Conservation (phyloP, 371 early-diverging fungal genomes). For the Rhizopus delemar region DNA sequence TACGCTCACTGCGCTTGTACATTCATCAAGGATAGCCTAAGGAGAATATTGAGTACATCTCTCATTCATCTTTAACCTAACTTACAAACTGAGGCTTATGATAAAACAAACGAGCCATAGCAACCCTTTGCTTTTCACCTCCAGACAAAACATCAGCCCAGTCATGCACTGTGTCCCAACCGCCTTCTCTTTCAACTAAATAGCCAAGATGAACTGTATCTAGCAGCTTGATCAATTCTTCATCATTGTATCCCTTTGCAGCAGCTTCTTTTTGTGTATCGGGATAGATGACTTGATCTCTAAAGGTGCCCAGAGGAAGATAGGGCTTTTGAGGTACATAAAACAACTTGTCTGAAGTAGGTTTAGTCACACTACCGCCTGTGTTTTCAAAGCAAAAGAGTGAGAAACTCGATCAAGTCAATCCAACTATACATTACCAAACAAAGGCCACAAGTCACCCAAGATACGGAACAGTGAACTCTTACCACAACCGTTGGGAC, state of each 20-base stretch:
- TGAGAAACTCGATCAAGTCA: not conserved
- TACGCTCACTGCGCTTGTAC: conserved; percentile 83
- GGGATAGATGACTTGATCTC: conserved; percentile 90
- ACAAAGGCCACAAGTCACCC: conserved; percentile 88
- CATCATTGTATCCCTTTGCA: conserved; percentile 59
- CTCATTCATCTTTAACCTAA: not conserved
- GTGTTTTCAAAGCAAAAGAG: not conserved
- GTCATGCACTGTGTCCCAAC: conserved; percentile 81
- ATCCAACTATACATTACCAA: conserved; percentile 42
- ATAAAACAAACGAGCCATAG: conserved; percentile 86
- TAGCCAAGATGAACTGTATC: conserved; percentile 72
- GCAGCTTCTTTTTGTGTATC: conserved; percentile 62
- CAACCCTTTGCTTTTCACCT: conserved; percentile 82
- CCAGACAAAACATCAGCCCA: conserved; percentile 86
- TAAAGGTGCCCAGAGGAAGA: conserved; percentile 85
- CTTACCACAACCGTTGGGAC: conserved; percentile 92
- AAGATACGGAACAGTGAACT: conserved; percentile 92
- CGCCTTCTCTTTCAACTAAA: conserved; percentile 81
- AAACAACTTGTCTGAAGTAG: conserved; percentile 77
- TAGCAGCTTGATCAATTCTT: conserved; percentile 63
- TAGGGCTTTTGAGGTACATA: conserved; percentile 96
- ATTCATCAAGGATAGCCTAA: conserved; percentile 83
- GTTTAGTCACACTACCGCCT: conserved; percentile 82
- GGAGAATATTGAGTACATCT: not conserved
- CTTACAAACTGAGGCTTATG: conserved; percentile 80